phyloP scores from a whole-genome alignment of 352 stramenopile genomes.

The Phytophthora chlamydospora region DNA sequence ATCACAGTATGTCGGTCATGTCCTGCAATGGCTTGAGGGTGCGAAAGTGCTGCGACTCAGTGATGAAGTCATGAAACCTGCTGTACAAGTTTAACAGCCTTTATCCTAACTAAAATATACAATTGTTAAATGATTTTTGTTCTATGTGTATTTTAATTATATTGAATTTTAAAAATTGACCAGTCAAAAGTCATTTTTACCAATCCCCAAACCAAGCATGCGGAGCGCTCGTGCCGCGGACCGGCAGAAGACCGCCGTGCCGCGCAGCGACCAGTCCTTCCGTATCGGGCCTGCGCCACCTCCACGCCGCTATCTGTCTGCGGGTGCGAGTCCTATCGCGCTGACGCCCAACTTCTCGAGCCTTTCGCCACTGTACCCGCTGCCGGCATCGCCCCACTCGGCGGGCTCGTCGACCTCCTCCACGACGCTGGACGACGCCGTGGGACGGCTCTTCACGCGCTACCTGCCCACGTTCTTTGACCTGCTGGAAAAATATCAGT shows the following conservation, averaged over 20 bases:
- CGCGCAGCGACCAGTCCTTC: constrained; percentile 26
- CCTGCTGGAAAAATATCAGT: constrained; percentile 65
- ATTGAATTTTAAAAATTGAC: no score
- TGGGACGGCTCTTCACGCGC: constrained; percentile 54
- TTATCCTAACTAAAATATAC: no score
- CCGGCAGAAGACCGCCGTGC: constrained; percentile 12
- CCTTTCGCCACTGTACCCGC: constrained; percentile 51
- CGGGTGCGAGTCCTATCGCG: constrained; percentile 48
- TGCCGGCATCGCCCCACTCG: constrained; percentile 30
- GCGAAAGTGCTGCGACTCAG: no score
- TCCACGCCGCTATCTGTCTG: constrained; percentile 39
- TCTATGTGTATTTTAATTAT: no score
- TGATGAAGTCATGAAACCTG: no score
- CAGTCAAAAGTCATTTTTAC: no score
- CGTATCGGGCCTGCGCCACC: constrained; percentile 10
- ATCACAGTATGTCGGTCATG: no score
- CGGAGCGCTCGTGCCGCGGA: constrained; percentile 4
- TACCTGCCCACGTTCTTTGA: constrained; percentile 69
- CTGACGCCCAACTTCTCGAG: constrained; percentile 52
- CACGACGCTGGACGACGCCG: constrained; percentile 47
- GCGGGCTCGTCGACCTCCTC: constrained; percentile 25
- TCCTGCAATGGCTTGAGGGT: no score
- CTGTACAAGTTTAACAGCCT: no score
- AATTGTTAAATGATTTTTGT: no score
- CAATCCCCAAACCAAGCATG: constrained; percentile 10